Evolutionary conservation across 768 basidiomycete species (phyloP), one percentile per base, ranked within the genome.

Genomic region (Termitomyces sp.): DNA sequence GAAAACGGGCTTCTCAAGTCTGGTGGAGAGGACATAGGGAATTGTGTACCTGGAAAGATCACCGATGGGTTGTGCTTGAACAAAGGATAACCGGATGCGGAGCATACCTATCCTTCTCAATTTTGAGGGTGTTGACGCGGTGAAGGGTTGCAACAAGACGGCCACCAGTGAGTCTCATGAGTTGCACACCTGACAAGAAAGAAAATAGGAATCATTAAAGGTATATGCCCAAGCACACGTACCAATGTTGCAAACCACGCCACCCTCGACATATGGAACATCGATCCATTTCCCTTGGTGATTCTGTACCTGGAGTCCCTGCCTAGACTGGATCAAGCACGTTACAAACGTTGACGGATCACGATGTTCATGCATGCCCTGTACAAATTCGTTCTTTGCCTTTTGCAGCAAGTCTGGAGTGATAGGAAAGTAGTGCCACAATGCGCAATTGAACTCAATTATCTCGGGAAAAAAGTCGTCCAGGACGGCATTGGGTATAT

Each of bases 231-330:
- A 40, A 31, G 33, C 54, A 48, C 40, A 54, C 64, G 17, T 47
- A 63, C 68, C 69, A 37, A 70, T 68, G 51, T 70, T 70, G 53
- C 65, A 68, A 11, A 70, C 69, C 3, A 70, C 69, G 12, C 69
- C 67, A 31, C 68, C 67, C 31, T 61, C 57, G 8, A 70, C 64
- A 57, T 65, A 64, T 11, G 67, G 67, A 23, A 70, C 57, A 43
- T 70, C 67, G 11, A 70, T 54, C 69, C 69, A 68, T 11, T 55
- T 57, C 14, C 69, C 68, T 15, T 50, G 53, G 35, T 68, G 65
- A 51, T 70, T 70, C 54, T 70, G 66, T 28, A 57, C 69, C 55
- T 70, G 67, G 15, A 70, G 54, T 2, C 67, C 69, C 15, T 60
- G 48, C 19, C 69, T 58, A 1, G 65, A 66, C 51, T 70, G 69